phyloP scores from a whole-genome alignment of 2,329 filamentous ascomycete species.

The Hypoxylon sp. region DNA sequence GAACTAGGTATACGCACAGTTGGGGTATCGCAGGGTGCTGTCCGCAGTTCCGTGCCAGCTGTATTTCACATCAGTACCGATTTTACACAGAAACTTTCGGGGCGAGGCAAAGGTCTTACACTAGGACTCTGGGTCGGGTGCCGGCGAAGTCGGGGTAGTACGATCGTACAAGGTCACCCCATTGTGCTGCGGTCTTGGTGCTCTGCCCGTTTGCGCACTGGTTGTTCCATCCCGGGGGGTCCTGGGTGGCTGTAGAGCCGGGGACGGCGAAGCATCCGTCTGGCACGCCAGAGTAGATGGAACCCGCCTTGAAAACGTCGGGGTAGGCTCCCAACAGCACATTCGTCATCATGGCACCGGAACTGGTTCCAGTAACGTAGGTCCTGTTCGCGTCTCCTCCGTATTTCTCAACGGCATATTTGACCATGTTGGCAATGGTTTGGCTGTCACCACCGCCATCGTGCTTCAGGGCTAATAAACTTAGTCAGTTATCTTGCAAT shows the following conservation, averaged over 20 bases:
- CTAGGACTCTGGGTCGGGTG: constrained; percentile 51
- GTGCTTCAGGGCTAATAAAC: constrained; percentile 42
- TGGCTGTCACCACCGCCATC: constrained; percentile 52
- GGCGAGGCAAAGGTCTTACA: constrained; percentile 38
- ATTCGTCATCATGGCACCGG: constrained; percentile 47
- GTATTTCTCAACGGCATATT: constrained; percentile 47
- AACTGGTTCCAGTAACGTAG: constrained; percentile 45
- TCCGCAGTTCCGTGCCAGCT: constrained; percentile 58
- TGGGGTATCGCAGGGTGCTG: constrained; percentile 49
- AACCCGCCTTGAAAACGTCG: constrained; percentile 56
- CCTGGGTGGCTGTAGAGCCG: constrained; percentile 51
- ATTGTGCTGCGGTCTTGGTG: constrained; percentile 51
- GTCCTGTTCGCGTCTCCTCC: constrained; percentile 45
- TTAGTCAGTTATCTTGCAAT: not conserved
- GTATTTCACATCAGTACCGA: not conserved
- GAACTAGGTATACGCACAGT: constrained; percentile 49
- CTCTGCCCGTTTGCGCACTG: constrained; percentile 61
- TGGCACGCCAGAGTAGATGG: constrained; percentile 57
- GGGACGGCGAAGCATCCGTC: constrained; percentile 47
- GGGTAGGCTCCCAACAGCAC: constrained; percentile 59
- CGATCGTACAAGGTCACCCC: constrained; percentile 52
- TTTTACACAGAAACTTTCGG: no score
- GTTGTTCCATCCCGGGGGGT: constrained; percentile 59
- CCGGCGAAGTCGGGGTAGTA: constrained; percentile 63
- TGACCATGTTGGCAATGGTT: constrained; percentile 51